A percentile compares a stretch with the other conserved stretches of the same genome.
phyloP scores from a whole-genome alignment of 2,329 filamentous ascomycete genomes.

The Alternaria metachromatica region DNA sequence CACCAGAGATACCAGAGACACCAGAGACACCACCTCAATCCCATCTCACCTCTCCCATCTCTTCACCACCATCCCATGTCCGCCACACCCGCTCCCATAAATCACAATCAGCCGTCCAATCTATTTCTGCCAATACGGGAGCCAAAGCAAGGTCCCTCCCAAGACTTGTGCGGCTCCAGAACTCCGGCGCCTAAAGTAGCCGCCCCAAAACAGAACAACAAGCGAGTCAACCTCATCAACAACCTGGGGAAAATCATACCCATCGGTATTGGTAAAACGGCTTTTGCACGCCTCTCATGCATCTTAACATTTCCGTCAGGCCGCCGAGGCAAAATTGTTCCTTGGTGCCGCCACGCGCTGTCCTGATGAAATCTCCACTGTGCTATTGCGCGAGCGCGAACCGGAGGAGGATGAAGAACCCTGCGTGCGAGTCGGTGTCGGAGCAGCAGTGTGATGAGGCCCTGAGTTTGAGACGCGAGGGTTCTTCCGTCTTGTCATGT shows the following conservation, averaged over 20 bases:
- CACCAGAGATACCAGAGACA: too few species aligned
- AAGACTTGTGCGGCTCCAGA: conserved; percentile 14
- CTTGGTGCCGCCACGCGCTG: conserved; percentile 2
- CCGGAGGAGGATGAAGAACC: conserved; percentile 1
- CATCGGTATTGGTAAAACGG: conserved; percentile 9
- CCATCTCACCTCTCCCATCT: too few species aligned
- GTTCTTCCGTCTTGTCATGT: background rate
- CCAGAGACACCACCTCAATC: too few species aligned
- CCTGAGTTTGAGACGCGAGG: background rate
- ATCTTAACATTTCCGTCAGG: conserved; percentile 5
- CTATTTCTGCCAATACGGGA: background rate
- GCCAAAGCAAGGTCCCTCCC: background rate
- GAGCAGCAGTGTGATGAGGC: background rate
- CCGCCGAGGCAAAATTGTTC: conserved; percentile 8
- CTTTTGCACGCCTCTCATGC: conserved; percentile 2
- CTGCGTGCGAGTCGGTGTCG: background rate
- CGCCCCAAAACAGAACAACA: conserved; percentile 2
- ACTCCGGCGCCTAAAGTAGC: conserved; percentile 5
- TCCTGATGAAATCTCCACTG: conserved; percentile 13
- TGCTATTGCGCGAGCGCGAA: conserved; percentile 8
- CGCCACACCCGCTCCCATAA: conserved; percentile 5
- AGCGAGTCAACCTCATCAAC: conserved; percentile 9
- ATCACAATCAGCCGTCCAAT: background rate
- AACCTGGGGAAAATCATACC: conserved; percentile 10
- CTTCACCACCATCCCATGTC: background rate